Base-by-base conservation (phyloP, 805 yeast genomes). In the Starmerella floris region DNA sequence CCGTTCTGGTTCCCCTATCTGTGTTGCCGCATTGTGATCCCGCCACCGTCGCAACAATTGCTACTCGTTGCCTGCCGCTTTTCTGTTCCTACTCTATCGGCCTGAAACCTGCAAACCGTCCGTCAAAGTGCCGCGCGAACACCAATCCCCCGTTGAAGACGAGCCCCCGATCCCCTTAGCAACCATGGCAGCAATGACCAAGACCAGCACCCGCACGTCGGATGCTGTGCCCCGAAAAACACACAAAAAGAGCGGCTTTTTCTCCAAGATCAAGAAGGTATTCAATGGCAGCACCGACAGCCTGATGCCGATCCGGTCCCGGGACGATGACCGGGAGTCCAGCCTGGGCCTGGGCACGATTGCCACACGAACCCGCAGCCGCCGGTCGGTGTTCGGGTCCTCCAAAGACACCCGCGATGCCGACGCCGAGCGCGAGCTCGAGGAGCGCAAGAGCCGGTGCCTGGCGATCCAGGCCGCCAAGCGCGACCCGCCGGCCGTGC, bases 401-500 rank as follows among this genome's bases (percentile, higher is more conserved):
- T 33, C 31, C 17, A 39, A 19, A 27, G 42, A 42, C 23, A 23
- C 17, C 21, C 19, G 39, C 25, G 44, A 37, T 20, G 51, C 31
- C 3, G 53, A 43, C 19, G 47, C 47, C 16, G 46, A 43, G 39
- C 44, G 48, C 25, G 39, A 42, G 36, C 43, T 51, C 19, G 56
- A 50, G 39, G 50, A 51, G 43, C 48, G 56, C 30, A 49, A 52
- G 32, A 39, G 50, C 19, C 44, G 44, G 25, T 54, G 58, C 37
- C 20, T 54, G 38, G 58, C 58, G 13, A 54, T 54, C 36, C 44
- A 48, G 33, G 45, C 43, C 15, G 58, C 58, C 22, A 54, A 53
- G 39, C 55, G 55, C 30, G 58, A 54, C 38, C 58, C 58, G 25
- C 42, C 44, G 21, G 54, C 54, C 20, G 49, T 54, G 21, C 58